Evolutionary conservation across 1,284 basidiomycete species (phyloP).

Genomic region (Tylopilus sp.): DNA sequence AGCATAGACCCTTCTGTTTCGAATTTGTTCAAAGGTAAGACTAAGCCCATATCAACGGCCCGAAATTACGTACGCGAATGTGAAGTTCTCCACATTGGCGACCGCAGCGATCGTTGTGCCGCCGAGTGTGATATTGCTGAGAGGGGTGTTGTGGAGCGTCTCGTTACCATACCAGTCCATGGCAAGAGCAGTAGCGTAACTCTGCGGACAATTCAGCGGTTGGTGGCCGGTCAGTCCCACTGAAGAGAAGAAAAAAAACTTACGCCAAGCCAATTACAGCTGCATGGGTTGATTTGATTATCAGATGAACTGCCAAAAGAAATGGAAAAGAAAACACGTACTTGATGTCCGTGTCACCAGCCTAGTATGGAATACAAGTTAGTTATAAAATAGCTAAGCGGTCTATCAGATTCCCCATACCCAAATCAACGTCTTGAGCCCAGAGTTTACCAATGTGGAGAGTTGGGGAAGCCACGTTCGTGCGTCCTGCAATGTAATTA

Average conservation of each 20-base stretch:
- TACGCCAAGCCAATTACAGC: conserved; percentile 74
- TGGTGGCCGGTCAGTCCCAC: neutral
- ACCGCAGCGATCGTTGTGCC: conserved; percentile 64
- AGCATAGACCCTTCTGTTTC: conserved; percentile 59
- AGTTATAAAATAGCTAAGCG: neutral
- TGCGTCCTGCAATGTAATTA: conserved; percentile 54
- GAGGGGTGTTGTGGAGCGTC: conserved; percentile 57
- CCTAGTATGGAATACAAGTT: conserved; percentile 47
- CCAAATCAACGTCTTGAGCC: conserved; percentile 71
- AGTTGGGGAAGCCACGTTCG: conserved; percentile 66
- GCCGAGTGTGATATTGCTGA: conserved; percentile 68
- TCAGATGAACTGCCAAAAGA: neutral
- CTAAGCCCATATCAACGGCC: neutral
- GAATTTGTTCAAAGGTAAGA: conserved; percentile 3
- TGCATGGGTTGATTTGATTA: conserved; percentile 31
- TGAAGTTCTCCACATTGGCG: conserved; percentile 73
- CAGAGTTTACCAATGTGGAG: conserved; percentile 60
- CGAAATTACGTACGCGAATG: conserved; percentile 62
- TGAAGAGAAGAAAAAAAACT: neutral
- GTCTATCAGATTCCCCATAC: conserved; percentile 43
- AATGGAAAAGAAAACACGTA: conserved; percentile 35
- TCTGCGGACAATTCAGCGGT: conserved; percentile 21
- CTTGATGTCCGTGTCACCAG: conserved; percentile 75
- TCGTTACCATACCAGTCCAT: conserved; percentile 74
- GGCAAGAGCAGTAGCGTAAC: conserved; percentile 62